phyloP scores from a whole-genome alignment of 768 basidiomycete genomes.

The Leccinum incarnatum region DNA sequence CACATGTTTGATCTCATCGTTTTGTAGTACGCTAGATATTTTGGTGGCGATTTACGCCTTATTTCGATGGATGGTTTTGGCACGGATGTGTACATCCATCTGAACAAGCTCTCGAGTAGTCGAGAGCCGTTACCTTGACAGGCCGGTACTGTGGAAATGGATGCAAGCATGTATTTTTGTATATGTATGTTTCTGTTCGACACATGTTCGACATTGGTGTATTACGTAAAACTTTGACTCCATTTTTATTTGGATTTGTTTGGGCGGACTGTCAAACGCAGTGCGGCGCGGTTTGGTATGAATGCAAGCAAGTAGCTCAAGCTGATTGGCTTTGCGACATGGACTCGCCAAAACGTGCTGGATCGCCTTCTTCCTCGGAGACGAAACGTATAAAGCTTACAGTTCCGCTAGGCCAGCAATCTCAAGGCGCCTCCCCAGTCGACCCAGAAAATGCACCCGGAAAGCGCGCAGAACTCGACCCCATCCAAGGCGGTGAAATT shows the following conservation, averaged over 20 bases:
- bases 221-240: neutral
- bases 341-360: conserved; percentile 67
- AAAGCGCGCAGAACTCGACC: conserved; percentile 87
- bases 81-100: conserved; percentile 88
- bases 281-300: conserved; percentile 7
- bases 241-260: conserved; percentile 20
- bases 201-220: neutral
- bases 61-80: conserved; percentile 98
- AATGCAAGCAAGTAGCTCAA: conserved; percentile 18
- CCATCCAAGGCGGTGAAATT: conserved; percentile 74
- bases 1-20: neutral
- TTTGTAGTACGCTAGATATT: conserved; percentile 83
- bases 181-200: neutral
- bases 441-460: conserved; percentile 79
- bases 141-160: neutral
- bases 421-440: conserved; percentile 69
- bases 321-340: conserved; percentile 35
- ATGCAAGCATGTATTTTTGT: neutral
- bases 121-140: conserved; percentile 63
- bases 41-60: conserved; percentile 85
- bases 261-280: conserved; percentile 4
- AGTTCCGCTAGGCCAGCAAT: conserved; percentile 41
- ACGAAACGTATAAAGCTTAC: conserved; percentile 59
- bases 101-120: conserved; percentile 83
- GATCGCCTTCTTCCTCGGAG: conserved; percentile 54